Conservation (phyloP, 1,284 basidiomycete genomes). For the Sutorius eximius region DNA sequence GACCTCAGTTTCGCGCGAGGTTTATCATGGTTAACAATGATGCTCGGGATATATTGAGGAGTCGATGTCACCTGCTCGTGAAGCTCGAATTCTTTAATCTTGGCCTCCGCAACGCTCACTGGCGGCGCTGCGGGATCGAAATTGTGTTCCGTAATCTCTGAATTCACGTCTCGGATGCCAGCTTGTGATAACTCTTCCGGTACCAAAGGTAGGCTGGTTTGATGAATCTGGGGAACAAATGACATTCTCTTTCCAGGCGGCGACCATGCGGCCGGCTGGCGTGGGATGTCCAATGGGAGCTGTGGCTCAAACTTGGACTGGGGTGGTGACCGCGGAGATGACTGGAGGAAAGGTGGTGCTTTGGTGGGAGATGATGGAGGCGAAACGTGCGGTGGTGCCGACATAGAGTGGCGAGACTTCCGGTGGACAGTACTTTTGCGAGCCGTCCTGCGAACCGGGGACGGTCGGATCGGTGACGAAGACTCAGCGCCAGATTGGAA, state of each 20-base stretch:
- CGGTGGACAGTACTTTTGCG: conserved; percentile 50
- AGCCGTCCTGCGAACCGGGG: conserved; percentile 51
- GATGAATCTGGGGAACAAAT: conserved; percentile 21
- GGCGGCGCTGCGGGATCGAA: conserved; percentile 23
- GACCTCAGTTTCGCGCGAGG: conserved; percentile 19
- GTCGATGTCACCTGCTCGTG: conserved; percentile 30
- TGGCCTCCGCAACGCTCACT: conserved; percentile 20
- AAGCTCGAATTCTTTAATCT: conserved; percentile 9
- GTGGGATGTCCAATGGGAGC: conserved; percentile 42
- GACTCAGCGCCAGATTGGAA: conserved; percentile 82
- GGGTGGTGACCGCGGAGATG: conserved; percentile 34
- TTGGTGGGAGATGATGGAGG: conserved; percentile 42
- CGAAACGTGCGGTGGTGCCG: conserved; percentile 65
- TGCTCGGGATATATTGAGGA: conserved; percentile 40
- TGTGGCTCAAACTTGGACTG: conserved; percentile 60
- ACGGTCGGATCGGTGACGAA: conserved; percentile 67
- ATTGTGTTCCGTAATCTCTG: conserved; percentile 13
- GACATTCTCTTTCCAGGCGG: conserved; percentile 12
- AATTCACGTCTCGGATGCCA: conserved; percentile 8
- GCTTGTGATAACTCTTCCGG: conserved; percentile 11
- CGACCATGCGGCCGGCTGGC: conserved; percentile 19
- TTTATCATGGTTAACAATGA: conserved; percentile 20
- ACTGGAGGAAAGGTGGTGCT: conserved; percentile 12
- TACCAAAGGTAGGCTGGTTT: conserved; percentile 6
- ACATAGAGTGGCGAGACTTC: conserved; percentile 65